Percentiles rank a stretch among this genome's conserved stretches.
These are phyloP conservation scores for Skeletonema costatum DNA, from an alignment of 108 stramenopile species.

Conservation along the genomic window DNA sequence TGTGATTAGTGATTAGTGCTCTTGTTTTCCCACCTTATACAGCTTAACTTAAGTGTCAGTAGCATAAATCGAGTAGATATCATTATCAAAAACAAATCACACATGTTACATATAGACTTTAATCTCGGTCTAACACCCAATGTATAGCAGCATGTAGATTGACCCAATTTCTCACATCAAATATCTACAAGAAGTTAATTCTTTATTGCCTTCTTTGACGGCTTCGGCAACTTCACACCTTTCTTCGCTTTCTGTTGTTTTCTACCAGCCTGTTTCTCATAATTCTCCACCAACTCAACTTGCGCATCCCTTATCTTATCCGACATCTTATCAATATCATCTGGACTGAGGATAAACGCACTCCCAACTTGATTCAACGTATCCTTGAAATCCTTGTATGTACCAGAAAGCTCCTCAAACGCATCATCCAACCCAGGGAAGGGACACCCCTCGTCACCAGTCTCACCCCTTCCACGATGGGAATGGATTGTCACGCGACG, in stretches of 20 bases:
- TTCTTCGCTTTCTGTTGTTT: neutral
- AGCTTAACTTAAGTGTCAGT: too few relatives aligned
- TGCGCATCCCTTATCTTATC: conserved; percentile 28
- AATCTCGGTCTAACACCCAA: neutral
- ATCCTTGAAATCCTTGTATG: conserved; percentile 17
- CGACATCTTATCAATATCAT: conserved; percentile 31
- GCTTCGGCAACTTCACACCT: neutral
- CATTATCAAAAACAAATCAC: neutral
- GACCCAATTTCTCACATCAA: neutral
- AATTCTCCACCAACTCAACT: conserved; percentile 6
- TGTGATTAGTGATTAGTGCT: neutral
- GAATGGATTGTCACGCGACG: conserved; percentile 43
- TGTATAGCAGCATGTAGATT: neutral
- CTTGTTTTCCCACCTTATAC: too few relatives aligned
- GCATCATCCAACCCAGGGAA: neutral
- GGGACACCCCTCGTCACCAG: conserved; percentile 5
- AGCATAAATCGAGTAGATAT: too few relatives aligned
- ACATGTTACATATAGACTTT: neutral
- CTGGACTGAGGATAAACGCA: conserved; percentile 29
- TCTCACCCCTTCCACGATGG: conserved; percentile 36
- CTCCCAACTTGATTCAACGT: conserved; percentile 28
- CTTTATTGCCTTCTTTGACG: neutral
- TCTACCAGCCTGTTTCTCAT: neutral
- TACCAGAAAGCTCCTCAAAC: conserved; percentile 4
- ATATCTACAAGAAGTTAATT: neutral